Base-by-base conservation (phyloP, 2,329 filamentous ascomycete genomes). In the Colletotrichum nymphaeae region DNA sequence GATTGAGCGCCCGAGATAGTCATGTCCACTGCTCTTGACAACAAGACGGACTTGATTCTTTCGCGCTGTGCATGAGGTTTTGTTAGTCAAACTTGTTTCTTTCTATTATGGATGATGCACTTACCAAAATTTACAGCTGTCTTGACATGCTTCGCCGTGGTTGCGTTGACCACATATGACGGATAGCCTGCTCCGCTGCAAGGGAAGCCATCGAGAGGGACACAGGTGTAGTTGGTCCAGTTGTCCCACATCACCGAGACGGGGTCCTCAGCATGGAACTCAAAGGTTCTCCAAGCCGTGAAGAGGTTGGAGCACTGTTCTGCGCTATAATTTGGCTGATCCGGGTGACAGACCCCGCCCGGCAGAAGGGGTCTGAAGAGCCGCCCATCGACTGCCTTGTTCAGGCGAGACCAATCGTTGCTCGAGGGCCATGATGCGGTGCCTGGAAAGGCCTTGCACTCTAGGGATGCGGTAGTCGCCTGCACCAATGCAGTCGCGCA, bases 171-270 rank as follows among this genome's bases (percentile, higher is more conserved):
- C 5, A 83, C 81, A 65, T 79, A 83, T 1, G 82, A 74, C 16
- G 82, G 79, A 67, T 84, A 84, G 1, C 82, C 82, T 3, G 67
- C 59, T 3, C 35, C 67, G 8, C 76, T 79, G 55, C 82, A 89
- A 0, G 84, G 80, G 42, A 76, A 67, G 4, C 74, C 73, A 0
- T 79, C 74, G 64, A 83, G 74, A 1, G 87, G 87, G 49, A 89
- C 80, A 76, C 88, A 89, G 11, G 86, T 84, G 78, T 86, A 86
- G 76, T 89, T 88, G 72, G 83, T 83, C 77, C 81, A 88, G 56
- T 87, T 84, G 67, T 87, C 79, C 77, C 78, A 80, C 74, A 81
- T 77, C 72, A 77, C 77, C 59, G 83, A 83, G 68, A 85, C 75
- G 76, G 81, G 71, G 76, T 77, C 1, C 76, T 77, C 73, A 14